Conservation (phyloP, 179 eudicot genomes). For the Beta corolliflora region DNA sequence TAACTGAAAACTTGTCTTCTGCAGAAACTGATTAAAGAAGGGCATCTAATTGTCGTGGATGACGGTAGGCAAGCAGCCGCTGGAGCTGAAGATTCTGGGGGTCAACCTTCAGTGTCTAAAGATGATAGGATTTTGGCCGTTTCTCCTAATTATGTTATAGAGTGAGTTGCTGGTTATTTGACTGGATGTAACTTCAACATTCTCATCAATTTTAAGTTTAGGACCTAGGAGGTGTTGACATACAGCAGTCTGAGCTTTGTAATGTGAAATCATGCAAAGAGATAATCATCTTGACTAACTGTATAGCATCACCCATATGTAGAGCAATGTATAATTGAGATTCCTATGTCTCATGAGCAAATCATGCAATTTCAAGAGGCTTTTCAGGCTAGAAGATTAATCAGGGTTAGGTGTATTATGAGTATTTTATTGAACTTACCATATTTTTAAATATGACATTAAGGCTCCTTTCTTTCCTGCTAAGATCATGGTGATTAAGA, state of each 20-base stretch:
- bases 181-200: neutral
- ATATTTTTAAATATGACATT: too few relatives aligned
- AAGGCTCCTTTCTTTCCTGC: too few relatives aligned
- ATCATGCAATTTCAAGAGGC: neutral
- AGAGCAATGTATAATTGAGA: neutral
- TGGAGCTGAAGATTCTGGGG: constrained; percentile 46
- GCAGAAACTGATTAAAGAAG: constrained; percentile 91
- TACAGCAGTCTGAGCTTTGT: neutral
- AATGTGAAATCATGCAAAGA: neutral
- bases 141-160: constrained; percentile 86
- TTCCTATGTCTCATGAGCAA: neutral
- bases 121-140: constrained; percentile 83
- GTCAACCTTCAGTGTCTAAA: constrained; percentile 48
- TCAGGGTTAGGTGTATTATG: too few relatives aligned
- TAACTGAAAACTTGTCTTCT: neutral
- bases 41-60: constrained; percentile 83
- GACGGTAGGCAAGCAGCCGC: constrained; percentile 60
- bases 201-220: neutral
- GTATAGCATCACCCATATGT: neutral
- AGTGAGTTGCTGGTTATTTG: constrained; percentile 31
- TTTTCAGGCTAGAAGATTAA: neutral
- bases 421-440: too few relatives aligned
- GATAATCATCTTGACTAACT: neutral
- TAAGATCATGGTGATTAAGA: too few relatives aligned
- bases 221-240: neutral